Base-by-base conservation (phyloP, 2,329 filamentous ascomycete species). In the Truncatella angustata region DNA sequence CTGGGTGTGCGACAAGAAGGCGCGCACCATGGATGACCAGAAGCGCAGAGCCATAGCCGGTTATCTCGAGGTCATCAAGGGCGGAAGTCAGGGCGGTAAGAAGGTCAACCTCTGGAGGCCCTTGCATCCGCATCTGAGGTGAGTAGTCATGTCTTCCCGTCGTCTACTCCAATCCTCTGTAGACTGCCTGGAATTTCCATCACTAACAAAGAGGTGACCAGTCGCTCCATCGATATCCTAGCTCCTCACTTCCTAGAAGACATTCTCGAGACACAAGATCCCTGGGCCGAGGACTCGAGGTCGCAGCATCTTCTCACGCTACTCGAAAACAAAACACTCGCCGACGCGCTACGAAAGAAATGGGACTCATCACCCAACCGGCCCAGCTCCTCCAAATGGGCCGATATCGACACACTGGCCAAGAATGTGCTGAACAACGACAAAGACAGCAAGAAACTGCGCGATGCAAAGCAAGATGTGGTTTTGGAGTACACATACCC, bases 401-500 rank as follows among this genome's bases (percentile, higher is more conserved):
- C 89, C 23, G 94, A 97, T 67, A 97, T 99, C 62, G 90, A 97
- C 67, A 77, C 84, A 1, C 70, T 96, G 11, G 94, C 93, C 43
- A 90, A 90, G 70, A 83, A 85, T 1, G 88, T 89, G 30, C 83
- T 83, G 24, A 84, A 85, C 65, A 87, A 85, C 63, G 78, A 80
- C 9, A 80, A 96, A n/a, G 86, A 94, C 60, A 70, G 85, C 0
- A 84, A 80, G 56, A 84, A 86, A 2, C 79, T 99, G 11, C 80
- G 88, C 7, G 90, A 97, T 63, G 91, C 91, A 20, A 97, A 97
- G 73, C 91, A 97, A 69, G 94, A 97, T 66, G 89, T 99, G 56
- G 86, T 97, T 3, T 82, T 99, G 26, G 94, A 99, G 72, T 97
- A 99, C 73, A 97, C 94, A 5, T 99, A 99, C 70, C 94, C 94